Conservation (phyloP, 1,284 basidiomycete species). For the Rhodofomes roseus region DNA sequence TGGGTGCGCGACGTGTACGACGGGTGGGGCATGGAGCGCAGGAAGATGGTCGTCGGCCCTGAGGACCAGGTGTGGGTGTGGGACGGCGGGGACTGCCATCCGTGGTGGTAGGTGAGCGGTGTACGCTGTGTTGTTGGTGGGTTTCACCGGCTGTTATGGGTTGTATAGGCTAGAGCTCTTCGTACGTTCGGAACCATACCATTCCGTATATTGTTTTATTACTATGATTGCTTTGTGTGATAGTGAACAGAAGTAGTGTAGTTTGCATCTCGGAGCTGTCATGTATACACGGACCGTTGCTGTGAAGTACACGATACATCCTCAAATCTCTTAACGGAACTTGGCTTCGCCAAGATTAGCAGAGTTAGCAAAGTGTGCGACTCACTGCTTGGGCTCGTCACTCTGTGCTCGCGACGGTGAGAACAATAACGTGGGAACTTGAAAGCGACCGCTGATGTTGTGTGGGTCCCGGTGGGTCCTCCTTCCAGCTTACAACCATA, state of each 20-base stretch:
- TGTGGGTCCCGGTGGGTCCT: no score
- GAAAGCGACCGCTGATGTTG: no score
- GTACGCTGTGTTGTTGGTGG: background rate
- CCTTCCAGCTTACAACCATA: no score
- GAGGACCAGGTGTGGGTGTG: constrained; percentile 29
- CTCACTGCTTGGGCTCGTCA: no score
- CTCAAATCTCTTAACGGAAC: no score
- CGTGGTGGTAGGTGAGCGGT: constrained; percentile 22
- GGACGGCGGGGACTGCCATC: constrained; percentile 38
- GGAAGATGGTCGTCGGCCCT: constrained; percentile 36
- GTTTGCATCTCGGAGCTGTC: no score
- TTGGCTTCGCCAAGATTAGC: no score
- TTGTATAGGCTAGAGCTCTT: background rate
- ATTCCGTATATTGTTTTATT: background rate
- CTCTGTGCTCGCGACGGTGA: no score
- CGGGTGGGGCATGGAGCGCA: constrained; percentile 36
- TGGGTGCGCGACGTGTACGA: constrained; percentile 38
- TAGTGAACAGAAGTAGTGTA: background rate
- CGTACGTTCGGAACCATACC: background rate
- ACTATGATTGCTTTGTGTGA: background rate
- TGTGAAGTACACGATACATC: no score
- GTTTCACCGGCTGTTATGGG: background rate
- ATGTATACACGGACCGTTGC: no score
- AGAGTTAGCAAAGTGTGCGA: no score
- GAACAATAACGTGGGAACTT: no score